Evolutionary conservation across 2,329 filamentous ascomycete species (phyloP).

Genomic region (Penicillium crustosum): DNA sequence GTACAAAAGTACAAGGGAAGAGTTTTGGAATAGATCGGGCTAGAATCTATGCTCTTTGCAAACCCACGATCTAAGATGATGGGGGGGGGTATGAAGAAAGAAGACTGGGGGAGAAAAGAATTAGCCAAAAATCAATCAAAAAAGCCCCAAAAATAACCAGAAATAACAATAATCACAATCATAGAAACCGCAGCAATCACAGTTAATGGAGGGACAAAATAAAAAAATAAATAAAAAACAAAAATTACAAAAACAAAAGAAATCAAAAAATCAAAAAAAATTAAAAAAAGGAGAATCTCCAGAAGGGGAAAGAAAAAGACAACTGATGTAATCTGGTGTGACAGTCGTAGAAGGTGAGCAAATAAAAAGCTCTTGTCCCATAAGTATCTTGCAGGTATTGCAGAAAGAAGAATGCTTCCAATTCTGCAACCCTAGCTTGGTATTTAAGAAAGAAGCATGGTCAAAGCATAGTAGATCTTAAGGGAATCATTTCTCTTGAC

Average conservation of each 20-base stretch:
- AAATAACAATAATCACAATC: slow-evolving; percentile 12
- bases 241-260: slow-evolving; percentile 7
- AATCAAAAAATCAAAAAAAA: not conserved
- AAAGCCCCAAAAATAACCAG: not conserved
- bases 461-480: not conserved
- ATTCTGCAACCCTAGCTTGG: slow-evolving; percentile 19
- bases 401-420: slow-evolving; percentile 17
- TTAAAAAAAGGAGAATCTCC: not conserved
- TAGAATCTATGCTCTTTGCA: not conserved
- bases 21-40: slow-evolving; percentile 1
- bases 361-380: slow-evolving; percentile 10
- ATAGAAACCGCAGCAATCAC: not conserved
- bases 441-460: not conserved
- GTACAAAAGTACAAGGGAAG: not conserved
- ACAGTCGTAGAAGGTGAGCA: slow-evolving; percentile 7
- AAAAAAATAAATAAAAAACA: slow-evolving; percentile 1
- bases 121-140: not conserved
- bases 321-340: slow-evolving; percentile 27
- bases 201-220: slow-evolving; percentile 4
- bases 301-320: slow-evolving; percentile 19
- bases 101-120: not conserved
- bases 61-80: not conserved
- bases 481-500: slow-evolving; percentile 3
- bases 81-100: not conserved
- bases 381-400: slow-evolving; percentile 23